Evolutionary conservation across 345 rosid species (phyloP).

Genomic region (Citrus reticulata): DNA sequence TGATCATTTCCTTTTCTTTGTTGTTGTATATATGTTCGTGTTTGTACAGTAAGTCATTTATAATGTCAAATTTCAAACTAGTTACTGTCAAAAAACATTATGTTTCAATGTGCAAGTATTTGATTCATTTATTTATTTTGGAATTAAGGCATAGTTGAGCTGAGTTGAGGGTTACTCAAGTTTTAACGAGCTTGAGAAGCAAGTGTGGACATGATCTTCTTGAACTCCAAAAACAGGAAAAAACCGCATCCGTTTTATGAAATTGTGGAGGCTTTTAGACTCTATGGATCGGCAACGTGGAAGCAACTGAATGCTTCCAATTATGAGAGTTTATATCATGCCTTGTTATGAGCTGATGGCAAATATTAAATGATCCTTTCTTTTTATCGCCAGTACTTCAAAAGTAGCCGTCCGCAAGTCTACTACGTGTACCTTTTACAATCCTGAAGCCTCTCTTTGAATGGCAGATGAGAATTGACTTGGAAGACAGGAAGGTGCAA

Average conservation of each 20-base stretch:
- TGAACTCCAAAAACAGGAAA: background rate
- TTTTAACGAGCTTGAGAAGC: background rate
- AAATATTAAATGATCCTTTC: too few species aligned
- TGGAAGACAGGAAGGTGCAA: constrained; percentile 12
- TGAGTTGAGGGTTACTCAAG: background rate
- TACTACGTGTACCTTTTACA: background rate
- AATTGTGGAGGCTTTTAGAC: too few species aligned
- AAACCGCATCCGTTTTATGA: background rate
- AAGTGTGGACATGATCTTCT: background rate
- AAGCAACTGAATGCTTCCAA: too few species aligned
- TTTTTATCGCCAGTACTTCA: too few species aligned
- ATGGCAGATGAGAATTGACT: constrained; percentile 29
- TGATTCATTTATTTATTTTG: background rate
- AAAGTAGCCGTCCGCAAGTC: background rate
- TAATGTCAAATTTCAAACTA: background rate
- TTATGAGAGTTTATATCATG: too few species aligned
- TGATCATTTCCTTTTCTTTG: background rate
- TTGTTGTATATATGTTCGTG: background rate
- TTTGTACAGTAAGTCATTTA: constrained; percentile 24
- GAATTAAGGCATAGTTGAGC: background rate
- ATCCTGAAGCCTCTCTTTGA: constrained; percentile 15
- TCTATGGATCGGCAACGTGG: too few species aligned
- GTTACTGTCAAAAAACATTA: background rate
- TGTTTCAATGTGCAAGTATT: background rate
- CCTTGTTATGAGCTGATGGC: too few species aligned